Evolutionary conservation across 352 stramenopile genomes (phyloP).

Genomic region (Lagenidium sp.): DNA sequence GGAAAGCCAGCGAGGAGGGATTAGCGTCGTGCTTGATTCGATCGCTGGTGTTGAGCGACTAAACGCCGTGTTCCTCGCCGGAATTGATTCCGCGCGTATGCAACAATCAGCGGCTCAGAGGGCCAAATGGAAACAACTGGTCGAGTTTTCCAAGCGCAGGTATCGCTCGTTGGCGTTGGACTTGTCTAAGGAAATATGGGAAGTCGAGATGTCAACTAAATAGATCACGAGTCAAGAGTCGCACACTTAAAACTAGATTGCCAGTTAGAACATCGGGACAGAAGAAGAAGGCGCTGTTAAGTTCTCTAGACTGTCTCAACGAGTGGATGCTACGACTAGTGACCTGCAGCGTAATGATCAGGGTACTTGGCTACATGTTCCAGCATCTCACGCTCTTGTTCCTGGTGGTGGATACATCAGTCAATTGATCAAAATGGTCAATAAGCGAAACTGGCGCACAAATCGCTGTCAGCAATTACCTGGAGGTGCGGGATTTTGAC

Average conservation of each 20-base stretch:
- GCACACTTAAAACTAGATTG: too few relatives aligned
- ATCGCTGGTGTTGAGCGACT: slow-evolving; percentile 31
- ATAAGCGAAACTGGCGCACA: too few relatives aligned
- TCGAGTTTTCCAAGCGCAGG: slow-evolving; percentile 58
- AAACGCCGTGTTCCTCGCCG: slow-evolving; percentile 46
- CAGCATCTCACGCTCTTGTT: slow-evolving; percentile 90
- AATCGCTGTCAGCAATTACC: slow-evolving; percentile 22
- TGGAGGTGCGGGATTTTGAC: slow-evolving; percentile 90
- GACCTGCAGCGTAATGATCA: slow-evolving; percentile 70
- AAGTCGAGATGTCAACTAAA: slow-evolving; percentile 14
- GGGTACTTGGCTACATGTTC: slow-evolving; percentile 92
- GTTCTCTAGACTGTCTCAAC: not conserved
- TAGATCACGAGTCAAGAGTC: too few relatives aligned
- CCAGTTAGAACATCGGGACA: too few relatives aligned
- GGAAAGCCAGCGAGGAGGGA: too few relatives aligned
- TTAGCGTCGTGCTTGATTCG: slow-evolving; percentile 11
- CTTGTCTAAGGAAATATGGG: too few relatives aligned
- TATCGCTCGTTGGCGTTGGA: too few relatives aligned
- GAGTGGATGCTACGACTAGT: too few relatives aligned
- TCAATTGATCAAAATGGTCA: too few relatives aligned
- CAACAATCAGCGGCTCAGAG: slow-evolving; percentile 9
- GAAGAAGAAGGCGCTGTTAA: too few relatives aligned
- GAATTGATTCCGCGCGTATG: slow-evolving; percentile 7
- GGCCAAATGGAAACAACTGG: slow-evolving; percentile 31
- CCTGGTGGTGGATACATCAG: too few relatives aligned